phyloP scores from a whole-genome alignment of 306 rosid genomes.

The Mimosa pudica region DNA sequence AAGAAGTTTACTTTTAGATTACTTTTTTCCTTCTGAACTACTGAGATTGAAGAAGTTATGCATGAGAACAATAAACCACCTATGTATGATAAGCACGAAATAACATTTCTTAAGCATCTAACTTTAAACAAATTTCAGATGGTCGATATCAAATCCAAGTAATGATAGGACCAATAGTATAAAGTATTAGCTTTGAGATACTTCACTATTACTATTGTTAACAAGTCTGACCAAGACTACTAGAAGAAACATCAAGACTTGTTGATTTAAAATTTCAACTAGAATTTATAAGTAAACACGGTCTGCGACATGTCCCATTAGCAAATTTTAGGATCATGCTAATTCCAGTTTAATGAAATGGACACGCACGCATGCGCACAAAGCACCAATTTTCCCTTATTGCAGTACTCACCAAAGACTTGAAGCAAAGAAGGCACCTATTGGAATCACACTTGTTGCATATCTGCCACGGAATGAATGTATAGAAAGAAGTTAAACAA shows the following conservation, averaged over 20 bases:
- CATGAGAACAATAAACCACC: background rate
- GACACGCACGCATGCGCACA: too few relatives aligned
- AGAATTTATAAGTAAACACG: background rate
- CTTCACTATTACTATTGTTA: background rate
- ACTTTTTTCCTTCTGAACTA: slow-evolving; percentile 17
- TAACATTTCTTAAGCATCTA: slow-evolving; percentile 8
- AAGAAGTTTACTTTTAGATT: background rate
- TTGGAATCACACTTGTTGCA: slow-evolving; percentile 88
- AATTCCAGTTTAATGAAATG: too few relatives aligned
- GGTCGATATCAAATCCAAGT: background rate
- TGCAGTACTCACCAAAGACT: slow-evolving; percentile 80
- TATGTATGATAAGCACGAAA: too few relatives aligned
- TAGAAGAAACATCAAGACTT: background rate
- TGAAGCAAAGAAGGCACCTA: slow-evolving; percentile 96
- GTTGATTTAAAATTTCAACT: background rate
- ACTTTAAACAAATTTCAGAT: background rate
- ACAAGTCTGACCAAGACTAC: background rate
- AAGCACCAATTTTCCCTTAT: too few relatives aligned
- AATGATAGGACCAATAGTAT: background rate
- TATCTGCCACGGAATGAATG: slow-evolving; percentile 62
- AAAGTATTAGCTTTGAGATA: slow-evolving; percentile 9
- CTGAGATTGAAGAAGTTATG: slow-evolving; percentile 8
- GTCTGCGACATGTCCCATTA: too few relatives aligned
- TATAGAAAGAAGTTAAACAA: slow-evolving; percentile 7
- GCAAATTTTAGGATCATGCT: too few relatives aligned